phyloP scores from a whole-genome alignment of 108 stramenopile genomes.

The Nitzschia palea region DNA sequence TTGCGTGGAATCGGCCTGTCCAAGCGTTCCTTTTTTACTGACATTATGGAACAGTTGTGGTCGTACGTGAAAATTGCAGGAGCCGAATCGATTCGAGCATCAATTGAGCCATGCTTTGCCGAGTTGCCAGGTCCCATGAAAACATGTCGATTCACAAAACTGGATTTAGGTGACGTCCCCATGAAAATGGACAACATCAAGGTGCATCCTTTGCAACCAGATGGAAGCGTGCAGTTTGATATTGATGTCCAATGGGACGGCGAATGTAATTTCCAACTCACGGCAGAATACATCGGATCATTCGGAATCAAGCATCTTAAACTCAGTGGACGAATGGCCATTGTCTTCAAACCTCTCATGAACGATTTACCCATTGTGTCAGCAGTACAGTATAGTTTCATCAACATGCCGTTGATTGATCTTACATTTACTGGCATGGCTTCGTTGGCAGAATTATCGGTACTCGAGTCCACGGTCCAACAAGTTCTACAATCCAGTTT shows the following conservation, averaged over 20 bases:
- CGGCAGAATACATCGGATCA: slow-evolving; percentile 42
- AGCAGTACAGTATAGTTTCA: slow-evolving; percentile 67
- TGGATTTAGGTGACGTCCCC: slow-evolving; percentile 70
- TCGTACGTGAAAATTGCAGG: slow-evolving; percentile 47
- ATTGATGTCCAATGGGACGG: slow-evolving; percentile 66
- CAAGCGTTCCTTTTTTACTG: slow-evolving; percentile 33
- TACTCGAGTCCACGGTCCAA: slow-evolving; percentile 38
- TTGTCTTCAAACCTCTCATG: slow-evolving; percentile 51
- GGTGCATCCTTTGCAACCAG: slow-evolving; percentile 36
- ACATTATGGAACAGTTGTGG: slow-evolving; percentile 57
- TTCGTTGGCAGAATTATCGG: slow-evolving; percentile 44
- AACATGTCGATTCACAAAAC: slow-evolving; percentile 52
- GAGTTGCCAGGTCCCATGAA: slow-evolving; percentile 51
- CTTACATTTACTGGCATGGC: slow-evolving; percentile 60
- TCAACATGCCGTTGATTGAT: slow-evolving; percentile 57
- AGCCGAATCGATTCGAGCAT: slow-evolving; percentile 40
- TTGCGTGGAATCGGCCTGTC: neutral
- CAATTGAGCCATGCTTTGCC: slow-evolving; percentile 54
- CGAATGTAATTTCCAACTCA: slow-evolving; percentile 56
- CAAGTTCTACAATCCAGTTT: slow-evolving; percentile 30
- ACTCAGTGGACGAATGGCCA: slow-evolving; percentile 54
- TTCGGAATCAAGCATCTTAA: slow-evolving; percentile 63
- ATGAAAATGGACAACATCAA: slow-evolving; percentile 55
- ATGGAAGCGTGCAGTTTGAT: slow-evolving; percentile 47
- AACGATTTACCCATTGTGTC: slow-evolving; percentile 51